Conservation (phyloP, 202 grass and related monocot genomes). For the Alloteropsis angusta region DNA sequence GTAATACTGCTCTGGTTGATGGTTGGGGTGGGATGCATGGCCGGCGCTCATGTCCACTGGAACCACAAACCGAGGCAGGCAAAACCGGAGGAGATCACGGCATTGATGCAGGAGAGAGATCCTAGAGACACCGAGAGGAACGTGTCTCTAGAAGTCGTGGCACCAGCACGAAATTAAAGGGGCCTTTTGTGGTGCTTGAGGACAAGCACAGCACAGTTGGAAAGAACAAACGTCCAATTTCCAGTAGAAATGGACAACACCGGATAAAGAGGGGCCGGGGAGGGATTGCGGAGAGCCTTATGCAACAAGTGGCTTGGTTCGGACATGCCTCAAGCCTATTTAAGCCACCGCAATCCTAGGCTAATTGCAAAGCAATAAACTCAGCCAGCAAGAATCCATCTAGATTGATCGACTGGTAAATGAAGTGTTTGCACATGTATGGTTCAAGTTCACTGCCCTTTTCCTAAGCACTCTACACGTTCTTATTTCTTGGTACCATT, state of each 20-base stretch:
- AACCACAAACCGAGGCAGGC: neutral
- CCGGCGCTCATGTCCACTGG: neutral
- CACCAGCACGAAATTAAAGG: neutral
- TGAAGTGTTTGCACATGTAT: neutral
- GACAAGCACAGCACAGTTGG: neutral
- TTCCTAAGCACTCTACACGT: neutral
- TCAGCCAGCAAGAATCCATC: neutral
- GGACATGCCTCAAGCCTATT: slow-evolving; percentile 25
- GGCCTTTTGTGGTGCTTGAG: neutral
- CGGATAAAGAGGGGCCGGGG: neutral
- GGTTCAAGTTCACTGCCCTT: neutral
- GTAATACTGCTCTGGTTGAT: neutral
- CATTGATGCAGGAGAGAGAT: neutral
- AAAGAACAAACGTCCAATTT: neutral
- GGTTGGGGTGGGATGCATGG: neutral
- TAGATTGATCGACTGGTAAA: neutral
- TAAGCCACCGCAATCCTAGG: neutral
- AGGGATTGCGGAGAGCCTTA: slow-evolving; percentile 22
- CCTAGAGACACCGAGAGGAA: neutral
- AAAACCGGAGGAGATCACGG: neutral
- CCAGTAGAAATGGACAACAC: neutral
- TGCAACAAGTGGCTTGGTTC: slow-evolving; percentile 31
- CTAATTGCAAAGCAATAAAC: neutral
- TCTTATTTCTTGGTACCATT: slow-evolving; percentile 1
- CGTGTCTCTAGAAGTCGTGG: neutral